Conservation (phyloP, 441 rosid species). For the Euphorbia celastroides region DNA sequence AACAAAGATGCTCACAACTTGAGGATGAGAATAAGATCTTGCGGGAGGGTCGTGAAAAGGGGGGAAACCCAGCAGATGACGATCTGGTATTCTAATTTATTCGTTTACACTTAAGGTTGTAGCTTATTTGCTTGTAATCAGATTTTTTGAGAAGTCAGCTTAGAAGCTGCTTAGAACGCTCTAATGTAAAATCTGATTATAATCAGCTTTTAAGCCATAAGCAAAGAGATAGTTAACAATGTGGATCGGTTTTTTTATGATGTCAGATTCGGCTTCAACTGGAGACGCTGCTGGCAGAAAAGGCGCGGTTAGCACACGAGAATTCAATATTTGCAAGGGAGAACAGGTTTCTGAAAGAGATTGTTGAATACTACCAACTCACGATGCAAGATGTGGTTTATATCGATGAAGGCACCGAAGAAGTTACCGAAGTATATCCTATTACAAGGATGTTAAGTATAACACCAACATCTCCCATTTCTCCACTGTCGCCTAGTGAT, state of each 20-base stretch:
- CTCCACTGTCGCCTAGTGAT: conserved; percentile 42
- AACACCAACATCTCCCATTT: conserved; percentile 50
- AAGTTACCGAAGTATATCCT: conserved; percentile 73
- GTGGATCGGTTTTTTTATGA: too few relatives aligned
- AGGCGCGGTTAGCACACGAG: conserved; percentile 85
- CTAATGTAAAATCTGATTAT: too few relatives aligned
- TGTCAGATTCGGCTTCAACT: conserved; percentile 84
- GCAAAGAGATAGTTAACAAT: too few relatives aligned
- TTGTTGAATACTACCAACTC: conserved; percentile 88
- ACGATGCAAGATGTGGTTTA: conserved; percentile 90
- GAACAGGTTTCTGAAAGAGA: conserved; percentile 82
- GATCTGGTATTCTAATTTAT: conserved; percentile 52
- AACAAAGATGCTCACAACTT: conserved; percentile 75
- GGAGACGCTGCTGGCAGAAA: conserved; percentile 87
- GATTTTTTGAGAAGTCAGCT: too few relatives aligned
- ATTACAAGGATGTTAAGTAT: conserved; percentile 37
- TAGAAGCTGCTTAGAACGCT: too few relatives aligned
- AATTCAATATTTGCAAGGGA: conserved; percentile 72
- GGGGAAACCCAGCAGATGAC: conserved; percentile 73
- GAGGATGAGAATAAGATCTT: conserved; percentile 89
- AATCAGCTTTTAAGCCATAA: too few relatives aligned
- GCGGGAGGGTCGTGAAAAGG: conserved; percentile 78
- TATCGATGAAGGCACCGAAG: conserved; percentile 70
- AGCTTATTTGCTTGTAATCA: too few relatives aligned
- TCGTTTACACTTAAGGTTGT: too few relatives aligned